Evolutionary conservation across 768 basidiomycete genomes (phyloP).

Genomic region (Sarcodon aspratus): DNA sequence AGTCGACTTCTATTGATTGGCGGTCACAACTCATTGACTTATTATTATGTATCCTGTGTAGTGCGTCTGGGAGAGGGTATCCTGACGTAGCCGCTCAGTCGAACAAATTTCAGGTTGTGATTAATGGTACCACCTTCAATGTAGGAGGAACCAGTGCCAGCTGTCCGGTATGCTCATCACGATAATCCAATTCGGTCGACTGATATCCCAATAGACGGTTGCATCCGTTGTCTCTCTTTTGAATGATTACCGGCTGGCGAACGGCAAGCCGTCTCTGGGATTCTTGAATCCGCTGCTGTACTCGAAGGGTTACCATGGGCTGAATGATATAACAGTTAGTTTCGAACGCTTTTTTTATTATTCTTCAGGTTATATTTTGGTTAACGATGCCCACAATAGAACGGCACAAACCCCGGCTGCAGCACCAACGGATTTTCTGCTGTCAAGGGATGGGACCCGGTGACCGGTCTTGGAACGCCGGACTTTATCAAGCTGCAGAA

Average conservation of each 20-base stretch:
- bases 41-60: neutral
- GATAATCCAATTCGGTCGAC: neutral
- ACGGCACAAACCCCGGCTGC: slow-evolving; percentile 25
- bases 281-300: slow-evolving; percentile 28
- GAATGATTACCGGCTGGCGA: slow-evolving; percentile 21
- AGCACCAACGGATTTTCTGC: slow-evolving; percentile 26
- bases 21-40: neutral
- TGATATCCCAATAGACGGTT: slow-evolving; percentile 25
- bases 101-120: slow-evolving; percentile 34
- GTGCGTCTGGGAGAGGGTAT: slow-evolving; percentile 26
- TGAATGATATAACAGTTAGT: slow-evolving; percentile 23
- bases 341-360: too few relatives aligned
- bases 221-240: slow-evolving; percentile 52
- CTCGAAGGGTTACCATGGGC: slow-evolving; percentile 8
- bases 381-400: too few relatives aligned
- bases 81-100: slow-evolving; percentile 63
- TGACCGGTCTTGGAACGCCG: slow-evolving; percentile 23
- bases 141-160: slow-evolving; percentile 59
- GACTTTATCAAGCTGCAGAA: slow-evolving; percentile 10
- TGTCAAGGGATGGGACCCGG: slow-evolving; percentile 23
- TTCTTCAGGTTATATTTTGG: too few relatives aligned
- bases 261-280: slow-evolving; percentile 19
- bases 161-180: slow-evolving; percentile 23
- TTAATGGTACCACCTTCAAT: slow-evolving; percentile 22
- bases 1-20: slow-evolving; percentile 21